Base-by-base conservation (phyloP, 2,329 filamentous ascomycete genomes). In the Chaetoscypha palmicola region DNA sequence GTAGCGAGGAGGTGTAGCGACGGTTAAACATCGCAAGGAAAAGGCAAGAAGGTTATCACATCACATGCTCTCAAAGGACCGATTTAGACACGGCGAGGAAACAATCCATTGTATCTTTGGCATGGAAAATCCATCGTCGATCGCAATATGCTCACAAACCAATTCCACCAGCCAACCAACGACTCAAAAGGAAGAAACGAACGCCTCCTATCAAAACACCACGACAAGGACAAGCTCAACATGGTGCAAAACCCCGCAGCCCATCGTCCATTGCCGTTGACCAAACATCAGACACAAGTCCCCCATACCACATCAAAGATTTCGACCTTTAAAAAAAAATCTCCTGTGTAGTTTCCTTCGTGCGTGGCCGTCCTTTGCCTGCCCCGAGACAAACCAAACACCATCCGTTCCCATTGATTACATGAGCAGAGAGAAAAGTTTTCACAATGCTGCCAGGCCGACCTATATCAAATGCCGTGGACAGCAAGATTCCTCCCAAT, bases 191-290 rank as follows among this genome's bases (percentile, higher is more conserved):
- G 23, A 12, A 17, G 16, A 38, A 32, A 39, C 33, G 32, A 50
- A 52, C 49, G 49, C 51, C 49, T 38, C 49, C 45, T 50, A 50
- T 52, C 47, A 52, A 50, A 54, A 52, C 49, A 54, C 49, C 47
- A 23, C 35, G 26, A 33, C 44, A 38, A 30, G 17, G 39, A 39
- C 34, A 26, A 31, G 3, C 21, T 24, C 38, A 38, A 41, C 17
- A 32, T 35, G n/a, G n/a, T n/a, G 22, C 26, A 37, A 28, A 39
- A 14, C 37, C 37, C 11, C 24, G 24, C 12, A 7, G 24, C 12
- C 24, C 37, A 26, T 26, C 28, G 28, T 19, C 14, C 39, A n/a
- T 21, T 32, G 9, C 30, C 28, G 14, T 39, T 19, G 22, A 35
- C 45, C 28, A 36, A 36, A 12, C 38, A 19, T 32, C 17, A 36